Percentiles rank a stretch among this genome's conserved stretches.
Conservation (phyloP, 148 eudicot species). For the Diospyros lotus region DNA sequence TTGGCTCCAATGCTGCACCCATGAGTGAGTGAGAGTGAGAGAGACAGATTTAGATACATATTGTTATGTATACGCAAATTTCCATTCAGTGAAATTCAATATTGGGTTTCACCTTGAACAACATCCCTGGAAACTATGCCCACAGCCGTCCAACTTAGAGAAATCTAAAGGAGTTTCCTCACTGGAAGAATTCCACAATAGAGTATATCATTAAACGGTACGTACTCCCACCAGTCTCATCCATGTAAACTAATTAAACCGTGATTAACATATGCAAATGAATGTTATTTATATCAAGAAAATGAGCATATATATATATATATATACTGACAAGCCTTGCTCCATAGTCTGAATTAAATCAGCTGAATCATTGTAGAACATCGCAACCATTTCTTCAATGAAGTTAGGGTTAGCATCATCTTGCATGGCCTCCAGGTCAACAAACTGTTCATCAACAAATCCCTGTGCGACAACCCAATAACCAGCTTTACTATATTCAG, state of each 20-base stretch:
- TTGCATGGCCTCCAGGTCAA: conserved; percentile 88
- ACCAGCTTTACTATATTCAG: too few relatives aligned
- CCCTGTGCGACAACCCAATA: conserved; percentile 38
- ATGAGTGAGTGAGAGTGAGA: background rate
- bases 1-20: conserved; percentile 86
- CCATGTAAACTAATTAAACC: background rate
- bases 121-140: conserved; percentile 93
- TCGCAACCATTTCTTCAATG: conserved; percentile 83
- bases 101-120: conserved; percentile 59
- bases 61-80: too few relatives aligned
- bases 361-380: conserved; percentile 79
- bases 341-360: conserved; percentile 60
- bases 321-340: conserved; percentile 67
- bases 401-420: conserved; percentile 88
- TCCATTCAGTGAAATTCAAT: background rate
- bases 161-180: conserved; percentile 73
- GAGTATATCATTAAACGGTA: background rate
- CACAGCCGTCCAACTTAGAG: conserved; percentile 55
- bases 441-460: conserved; percentile 82
- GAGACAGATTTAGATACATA: background rate
- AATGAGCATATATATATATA: too few relatives aligned
- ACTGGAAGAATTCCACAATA: conserved; percentile 34
- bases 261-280: background rate
- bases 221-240: too few relatives aligned
- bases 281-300: background rate